Base-by-base conservation (phyloP, 345 rosid species). In the Populus simonii region DNA sequence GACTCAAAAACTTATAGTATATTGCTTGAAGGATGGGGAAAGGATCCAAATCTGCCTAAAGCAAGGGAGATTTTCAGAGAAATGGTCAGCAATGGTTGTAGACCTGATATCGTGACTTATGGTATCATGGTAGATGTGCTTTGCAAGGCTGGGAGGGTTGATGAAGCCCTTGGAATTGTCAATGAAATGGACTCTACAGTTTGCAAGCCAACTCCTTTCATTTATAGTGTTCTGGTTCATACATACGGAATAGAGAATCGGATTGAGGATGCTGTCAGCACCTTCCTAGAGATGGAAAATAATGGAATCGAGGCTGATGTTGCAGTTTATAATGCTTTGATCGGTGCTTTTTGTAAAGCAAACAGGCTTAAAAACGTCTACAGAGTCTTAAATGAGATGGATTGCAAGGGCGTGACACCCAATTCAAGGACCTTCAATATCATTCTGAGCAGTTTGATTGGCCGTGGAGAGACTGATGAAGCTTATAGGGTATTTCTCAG, bases 11-110 rank as follows among this genome's bases (percentile, higher is more conserved):
- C 98, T 7, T 94, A 87, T 79, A 94, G 98, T 71, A 92, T 94
- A 83, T 77, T 94, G 90, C 81, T 93, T 81, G 94, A 87, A 27
- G 98, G 97, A 35, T 94, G 98, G 98, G 98, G 98, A 31, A 93
- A 85, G 78, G 91, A 86, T 68, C 98, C 98, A 0, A 93, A 94
- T 69, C 83, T 94, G 75, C 94, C 95, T 5, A 94, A 89, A 85
- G 97, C 97, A 0, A 88, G 98, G 83, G 94, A 89, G 80, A 83
- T 88, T 75, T 94, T 90, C 71, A 72, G 84, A 72, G 97, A 90
- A 74, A 94, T 93, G 98, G 80, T 89, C 45, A 79, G 85, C 22
- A 70, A 68, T 22, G 94, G 95, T 41, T 94, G 98, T 73, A 36
- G 82, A 23, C 98, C 97, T 6, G 98, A 94, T 87, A 86, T 92